Conservation (phyloP, 148 eudicot genomes). For the Selenicereus undatus region DNA sequence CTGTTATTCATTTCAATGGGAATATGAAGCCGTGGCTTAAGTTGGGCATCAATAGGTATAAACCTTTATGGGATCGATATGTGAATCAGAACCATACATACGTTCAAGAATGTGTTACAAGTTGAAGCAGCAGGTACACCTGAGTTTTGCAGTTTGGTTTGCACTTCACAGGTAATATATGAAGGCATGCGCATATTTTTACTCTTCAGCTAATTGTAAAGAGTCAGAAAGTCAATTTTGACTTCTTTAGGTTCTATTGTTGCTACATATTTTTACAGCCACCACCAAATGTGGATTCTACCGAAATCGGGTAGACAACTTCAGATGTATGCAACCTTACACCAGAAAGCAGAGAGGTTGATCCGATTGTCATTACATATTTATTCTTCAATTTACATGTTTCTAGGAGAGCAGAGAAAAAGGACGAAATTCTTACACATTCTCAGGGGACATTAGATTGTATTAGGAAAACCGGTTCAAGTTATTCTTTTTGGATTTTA, state of each 20-base stretch:
- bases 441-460: conserved; percentile 21
- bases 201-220: conserved; percentile 22
- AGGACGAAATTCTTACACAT: conserved; percentile 13
- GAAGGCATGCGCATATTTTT: conserved; percentile 22
- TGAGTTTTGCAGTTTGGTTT: conserved; percentile 3
- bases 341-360: not conserved
- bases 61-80: conserved; percentile 63
- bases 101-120: conserved; percentile 53
- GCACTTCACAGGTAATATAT: conserved; percentile 13
- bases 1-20: conserved; percentile 76
- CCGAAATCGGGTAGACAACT: not conserved
- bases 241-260: conserved; percentile 28
- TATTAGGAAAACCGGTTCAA: conserved; percentile 15
- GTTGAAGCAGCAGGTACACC: conserved; percentile 29
- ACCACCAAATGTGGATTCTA: not conserved
- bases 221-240: conserved; percentile 49
- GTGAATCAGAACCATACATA: conserved; percentile 53
- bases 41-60: conserved; percentile 49
- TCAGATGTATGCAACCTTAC: not conserved
- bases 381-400: conserved; percentile 23
- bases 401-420: conserved; percentile 18
- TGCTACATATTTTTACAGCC: not conserved
- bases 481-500: conserved; percentile 24
- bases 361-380: conserved; percentile 6
- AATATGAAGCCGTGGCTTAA: conserved; percentile 84